A percentile compares a stretch with the other conserved stretches of the same genome.
Evolutionary conservation across 805 yeast genomes (phyloP).

Genomic region (Candida adriatica): DNA sequence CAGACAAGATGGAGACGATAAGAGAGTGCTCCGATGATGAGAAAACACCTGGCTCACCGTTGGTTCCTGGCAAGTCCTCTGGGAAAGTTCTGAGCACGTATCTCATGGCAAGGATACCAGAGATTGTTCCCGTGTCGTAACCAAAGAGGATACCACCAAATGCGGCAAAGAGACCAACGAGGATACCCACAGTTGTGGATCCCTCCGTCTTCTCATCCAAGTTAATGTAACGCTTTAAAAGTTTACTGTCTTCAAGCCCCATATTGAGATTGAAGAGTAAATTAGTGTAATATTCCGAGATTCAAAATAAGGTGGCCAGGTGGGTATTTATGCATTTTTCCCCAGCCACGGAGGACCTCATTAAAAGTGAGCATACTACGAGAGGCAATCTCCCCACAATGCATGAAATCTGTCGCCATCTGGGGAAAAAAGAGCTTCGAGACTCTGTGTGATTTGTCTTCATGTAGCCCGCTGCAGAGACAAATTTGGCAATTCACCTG

Average conservation of each 20-base stretch:
- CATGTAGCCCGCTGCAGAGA: too few relatives aligned
- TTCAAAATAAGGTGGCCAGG: background rate
- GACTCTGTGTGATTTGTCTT: too few relatives aligned
- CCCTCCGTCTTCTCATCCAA: constrained; percentile 43
- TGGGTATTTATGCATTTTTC: too few relatives aligned
- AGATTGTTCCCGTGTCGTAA: constrained; percentile 63
- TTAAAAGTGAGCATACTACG: too few relatives aligned
- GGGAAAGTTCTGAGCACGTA: constrained; percentile 43
- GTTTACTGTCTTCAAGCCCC: constrained; percentile 23
- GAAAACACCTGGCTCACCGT: constrained; percentile 31
- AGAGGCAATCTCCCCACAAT: too few relatives aligned
- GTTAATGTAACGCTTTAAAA: constrained; percentile 32
- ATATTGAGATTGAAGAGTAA: too few relatives aligned
- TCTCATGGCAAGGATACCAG: constrained; percentile 60
- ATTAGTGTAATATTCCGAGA: too few relatives aligned
- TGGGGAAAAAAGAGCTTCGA: too few relatives aligned
- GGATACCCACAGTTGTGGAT: constrained; percentile 39
- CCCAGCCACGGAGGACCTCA: too few relatives aligned
- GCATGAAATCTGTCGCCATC: too few relatives aligned
- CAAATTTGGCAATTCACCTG: too few relatives aligned
- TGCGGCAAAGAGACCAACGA: constrained; percentile 57
- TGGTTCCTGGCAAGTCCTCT: constrained; percentile 26
- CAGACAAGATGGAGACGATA: constrained; percentile 66
- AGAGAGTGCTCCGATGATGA: constrained; percentile 45
- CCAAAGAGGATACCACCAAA: constrained; percentile 64